Base-by-base conservation (phyloP, 2,329 filamentous ascomycete genomes). In the Fusarium fujikuroi region DNA sequence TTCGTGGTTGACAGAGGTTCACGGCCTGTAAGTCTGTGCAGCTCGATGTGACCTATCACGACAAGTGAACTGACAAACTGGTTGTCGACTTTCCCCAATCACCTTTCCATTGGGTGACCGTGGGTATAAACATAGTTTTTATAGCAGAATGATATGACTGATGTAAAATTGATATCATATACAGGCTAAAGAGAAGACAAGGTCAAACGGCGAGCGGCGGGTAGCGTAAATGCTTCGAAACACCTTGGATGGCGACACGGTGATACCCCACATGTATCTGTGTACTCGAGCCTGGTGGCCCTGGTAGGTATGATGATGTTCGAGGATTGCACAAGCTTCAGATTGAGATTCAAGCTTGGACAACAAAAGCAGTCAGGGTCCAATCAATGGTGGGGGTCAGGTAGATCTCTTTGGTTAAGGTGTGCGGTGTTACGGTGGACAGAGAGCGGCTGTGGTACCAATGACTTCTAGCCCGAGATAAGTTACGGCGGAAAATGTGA, bases 231-330 rank as follows among this genome's bases (percentile, higher is more conserved):
- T 66, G 49, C 47, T 50, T 67, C 58, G 23, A 61, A 42, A 57
- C 43, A 56, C 40, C 60, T 54, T 59, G 60, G 47, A 69, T 60
- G 60, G 60, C 42, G 61, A 68, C 64, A 63, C 19, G 37, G 39
- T 37, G 19, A 49, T 75, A 77, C 75, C 75, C 75, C 75, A 74
- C 75, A 77, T 61, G 70, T 66, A 54, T 56, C 56, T 71, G 49
- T 69, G 60, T 72, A 63, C 60, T 66, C 54, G 59, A 67, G 44
- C 74, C 71, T 57, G 58, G 32, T 52, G 58, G 60, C 40, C 73
- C 69, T 53, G 67, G 63, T 62, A 64, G 32, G 32, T 32, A 32
- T 32, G 32, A 32, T 75, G 66, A 63, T 66, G 67, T 66, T 75
- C 58, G 61, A 59, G 62, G 59, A 53, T 62, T 47, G 49, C 53